Percentiles rank a stretch among this genome's conserved stretches.
Evolutionary conservation across 2,329 filamentous ascomycete species (phyloP).

Genomic region (Sordariomycetes sp.): DNA sequence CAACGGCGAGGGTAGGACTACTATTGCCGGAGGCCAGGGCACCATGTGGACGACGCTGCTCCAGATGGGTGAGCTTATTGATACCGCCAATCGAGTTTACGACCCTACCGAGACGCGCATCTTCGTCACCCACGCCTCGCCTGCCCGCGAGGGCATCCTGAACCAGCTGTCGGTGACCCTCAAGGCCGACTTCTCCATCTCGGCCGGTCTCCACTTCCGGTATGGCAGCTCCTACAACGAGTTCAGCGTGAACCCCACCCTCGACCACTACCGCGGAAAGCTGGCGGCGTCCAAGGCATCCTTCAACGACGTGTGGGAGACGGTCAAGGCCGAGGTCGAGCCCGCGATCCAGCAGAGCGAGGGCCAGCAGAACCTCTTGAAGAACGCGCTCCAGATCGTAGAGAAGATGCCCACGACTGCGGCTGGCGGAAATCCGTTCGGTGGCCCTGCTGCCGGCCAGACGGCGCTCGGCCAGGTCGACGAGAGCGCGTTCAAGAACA

Average conservation of each 20-base stretch:
- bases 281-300: conserved; percentile 95
- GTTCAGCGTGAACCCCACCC: conserved; percentile 94
- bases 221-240: conserved; percentile 99
- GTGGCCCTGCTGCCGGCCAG: conserved; percentile 64
- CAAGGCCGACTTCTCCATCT: conserved; percentile 97
- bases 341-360: conserved; percentile 89
- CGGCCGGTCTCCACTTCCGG: conserved; percentile 92
- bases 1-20: conserved; percentile 94
- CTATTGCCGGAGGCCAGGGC: conserved; percentile 93
- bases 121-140: conserved; percentile 93
- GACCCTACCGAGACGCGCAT: conserved; percentile 95
- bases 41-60: conserved; percentile 99
- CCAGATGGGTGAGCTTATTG: conserved; percentile 96
- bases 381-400: conserved; percentile 87
- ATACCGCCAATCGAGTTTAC: conserved; percentile 96
- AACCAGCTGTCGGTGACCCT: conserved; percentile 96
- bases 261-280: conserved; percentile 98
- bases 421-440: conserved; percentile 93
- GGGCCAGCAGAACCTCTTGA: conserved; percentile 80
- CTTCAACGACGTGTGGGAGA: conserved; percentile 99
- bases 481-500: conserved; percentile 99
- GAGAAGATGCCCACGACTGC: conserved; percentile 95
- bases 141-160: conserved; percentile 86
- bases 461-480: conserved; percentile 77
- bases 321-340: conserved; percentile 90